Percentiles rank a stretch among this genome's conserved stretches.
These are phyloP conservation scores for Melanogaster broomeanus DNA, from an alignment of 768 basidiomycete species.

Conservation along the genomic window DNA sequence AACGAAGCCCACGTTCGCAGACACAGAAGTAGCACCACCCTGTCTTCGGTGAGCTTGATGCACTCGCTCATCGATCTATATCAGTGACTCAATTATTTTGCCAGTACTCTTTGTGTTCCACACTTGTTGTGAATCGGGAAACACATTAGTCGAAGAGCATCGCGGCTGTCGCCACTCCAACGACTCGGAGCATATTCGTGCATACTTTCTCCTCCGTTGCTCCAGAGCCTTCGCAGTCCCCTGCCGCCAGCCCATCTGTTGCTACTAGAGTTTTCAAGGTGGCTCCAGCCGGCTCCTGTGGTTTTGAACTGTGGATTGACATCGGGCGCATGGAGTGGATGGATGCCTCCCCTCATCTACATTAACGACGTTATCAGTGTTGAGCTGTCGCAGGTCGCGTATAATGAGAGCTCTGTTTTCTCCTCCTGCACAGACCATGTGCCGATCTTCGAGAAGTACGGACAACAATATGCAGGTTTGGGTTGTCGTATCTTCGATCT, in stretches of 20 bases:
- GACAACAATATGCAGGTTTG: slow-evolving; percentile 42
- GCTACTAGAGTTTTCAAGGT: slow-evolving; percentile 38
- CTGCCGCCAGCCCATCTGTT: neutral
- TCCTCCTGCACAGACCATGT: slow-evolving; percentile 54
- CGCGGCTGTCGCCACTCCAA: neutral
- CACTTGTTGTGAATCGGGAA: neutral
- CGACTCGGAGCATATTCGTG: neutral
- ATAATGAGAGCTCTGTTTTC: slow-evolving; percentile 56
- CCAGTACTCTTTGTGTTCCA: slow-evolving; percentile 3
- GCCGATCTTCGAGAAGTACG: slow-evolving; percentile 60
- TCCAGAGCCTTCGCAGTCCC: slow-evolving; percentile 1
- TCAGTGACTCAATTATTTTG: neutral
- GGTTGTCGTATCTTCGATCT: slow-evolving; percentile 11
- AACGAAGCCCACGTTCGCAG: neutral
- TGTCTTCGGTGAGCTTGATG: neutral
- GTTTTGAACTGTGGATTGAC: slow-evolving; percentile 77
- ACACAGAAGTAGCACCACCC: neutral
- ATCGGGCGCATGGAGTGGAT: slow-evolving; percentile 68
- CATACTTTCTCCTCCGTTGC: neutral
- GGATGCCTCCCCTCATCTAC: slow-evolving; percentile 68
- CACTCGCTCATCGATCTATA: neutral
- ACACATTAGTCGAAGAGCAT: neutral
- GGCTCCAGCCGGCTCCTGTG: slow-evolving; percentile 39
- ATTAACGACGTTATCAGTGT: slow-evolving; percentile 51
- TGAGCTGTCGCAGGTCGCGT: slow-evolving; percentile 48